Base-by-base conservation (phyloP, 208 protist species). In the Giardia muris region DNA sequence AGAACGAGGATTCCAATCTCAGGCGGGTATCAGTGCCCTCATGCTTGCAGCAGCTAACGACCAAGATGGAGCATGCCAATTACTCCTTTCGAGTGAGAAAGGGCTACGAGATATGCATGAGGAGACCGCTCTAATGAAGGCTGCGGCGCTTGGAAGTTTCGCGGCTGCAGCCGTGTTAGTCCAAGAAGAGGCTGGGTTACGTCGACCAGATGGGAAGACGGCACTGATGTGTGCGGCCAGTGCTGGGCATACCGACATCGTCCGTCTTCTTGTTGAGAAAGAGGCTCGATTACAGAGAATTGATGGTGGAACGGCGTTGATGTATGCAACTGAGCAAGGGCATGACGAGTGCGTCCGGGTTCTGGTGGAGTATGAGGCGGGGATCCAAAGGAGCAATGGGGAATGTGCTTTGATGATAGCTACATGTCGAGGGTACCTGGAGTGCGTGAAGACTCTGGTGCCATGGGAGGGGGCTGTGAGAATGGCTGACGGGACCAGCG, bases 161-260 rank as follows among this genome's bases (percentile, higher is more conserved):
- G 57, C 10, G 10, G 57, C 30, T 76, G 57, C 30, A 30, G 30
- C 10, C 10, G 57, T 76, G 57, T 30, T 76, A 39, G 30, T 76
- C 10, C 19, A 76, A 39, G 10, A 10, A 76, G 57, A 76, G 57
- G 57, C 19, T 30, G 57, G 57, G 19, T 76, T 30, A 10, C 57
- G 57, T 30, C 10, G 57, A 30, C 86, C 86, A 89, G 86, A 4
- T 43, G 86, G 86, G 45, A 89, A 89, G 19, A 89, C 86, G 19
- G 86, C 86, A 4, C 86, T 89, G 19, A 89, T 89, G 86, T 89
- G 42, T 89, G 86, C 86, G 19, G 86, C 86, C 3, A 4, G 45
- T 4, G 86, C 42, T 45, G 86, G 86, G 42, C 45, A 45, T 43
- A 43, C 86, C 45, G 86, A 89, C 42, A 76, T 76, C 57, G 57